These are phyloP conservation scores for Leccinum barrowsii DNA, from an alignment of 768 basidiomycete genomes.

Conservation along the genomic window DNA sequence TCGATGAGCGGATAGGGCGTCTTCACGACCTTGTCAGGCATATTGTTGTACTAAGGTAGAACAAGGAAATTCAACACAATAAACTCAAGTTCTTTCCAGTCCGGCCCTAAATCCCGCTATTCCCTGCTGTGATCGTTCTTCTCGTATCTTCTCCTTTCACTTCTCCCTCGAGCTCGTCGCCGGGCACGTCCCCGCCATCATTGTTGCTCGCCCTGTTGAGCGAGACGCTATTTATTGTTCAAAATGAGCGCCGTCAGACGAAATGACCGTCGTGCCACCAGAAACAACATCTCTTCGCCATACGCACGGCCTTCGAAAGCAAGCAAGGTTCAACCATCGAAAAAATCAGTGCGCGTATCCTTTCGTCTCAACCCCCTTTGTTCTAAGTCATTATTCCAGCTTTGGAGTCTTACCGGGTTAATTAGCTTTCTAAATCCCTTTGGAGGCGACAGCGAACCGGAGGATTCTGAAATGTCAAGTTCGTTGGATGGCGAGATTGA, in stretches of 20 bases:
- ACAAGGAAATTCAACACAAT: conserved; percentile 2
- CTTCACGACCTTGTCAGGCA: conserved; percentile 46
- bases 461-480: conserved; percentile 18
- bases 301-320: conserved; percentile 44
- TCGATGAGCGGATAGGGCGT: conserved; percentile 91
- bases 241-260: conserved; percentile 59
- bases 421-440: conserved; percentile 52
- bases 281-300: conserved; percentile 45
- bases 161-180: conserved; percentile 8
- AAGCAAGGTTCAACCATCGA: conserved; percentile 23
- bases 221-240: conserved; percentile 6
- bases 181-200: conserved; percentile 1
- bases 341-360: conserved; percentile 46
- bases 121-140: conserved; percentile 21
- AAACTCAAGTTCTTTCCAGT: conserved; percentile 7
- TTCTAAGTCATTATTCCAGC: conserved; percentile 25
- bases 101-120: conserved; percentile 32
- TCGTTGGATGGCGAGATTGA: conserved; percentile 27
- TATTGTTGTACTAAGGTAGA: conserved; percentile 5
- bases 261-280: conserved; percentile 38
- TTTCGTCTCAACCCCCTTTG: neutral
- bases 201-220: conserved; percentile 6
- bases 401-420: conserved; percentile 52
- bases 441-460: conserved; percentile 22
- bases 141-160: conserved; percentile 20